Evolutionary conservation across 768 basidiomycete genomes (phyloP), one percentile per base, ranked within the genome.

Genomic region (Dioszegia hungarica): DNA sequence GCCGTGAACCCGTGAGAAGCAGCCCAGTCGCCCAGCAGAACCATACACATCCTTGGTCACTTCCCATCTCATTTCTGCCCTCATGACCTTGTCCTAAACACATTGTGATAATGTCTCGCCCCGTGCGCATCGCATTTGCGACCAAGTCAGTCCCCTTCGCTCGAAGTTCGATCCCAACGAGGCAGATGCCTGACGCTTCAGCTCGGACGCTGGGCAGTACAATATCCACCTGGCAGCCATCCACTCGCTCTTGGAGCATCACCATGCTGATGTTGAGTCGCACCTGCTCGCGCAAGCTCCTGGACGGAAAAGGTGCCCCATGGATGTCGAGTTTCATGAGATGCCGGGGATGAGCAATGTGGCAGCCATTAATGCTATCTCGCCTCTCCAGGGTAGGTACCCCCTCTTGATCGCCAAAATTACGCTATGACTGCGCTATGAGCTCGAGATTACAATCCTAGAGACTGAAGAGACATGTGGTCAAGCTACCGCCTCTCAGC

Each of bases 121-220:
- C 41, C 24, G 41, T 24, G 5, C 41, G 41, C 14, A 43, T 43
- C 20, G 19, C 24, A 15, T 43, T 43, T 24, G 22, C 41, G n/a
- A 9, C 41, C 41, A 43, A 43, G 41, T 43, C 5, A 19, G 41
- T 22, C 15, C 39, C 15, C 20, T 39, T 20, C 38, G 20, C 4
- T 6, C 38, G 9, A 9, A 17, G 10, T 36, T 36, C 34, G 34
- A 17, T 9, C 17, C 34, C 9, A 36, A 36, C 34, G n/a, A n/a
- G n/a, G n/a, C n/a, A n/a, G n/a, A n/a, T n/a, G n/a, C n/a, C n/a
- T 28, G 24, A 20, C 17, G n/a, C 33, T 33, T 22, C 41, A 65
- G 63, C 14, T 48, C 63, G n/a, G 63, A 65, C 45, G 39, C 39
- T n/a, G 63, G 63, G 9, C 60, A 61, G 28, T 20, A 49, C 36